Evolutionary conservation across 2,329 filamentous ascomycete species (phyloP), one percentile per base, ranked within the genome.

Genomic region (Delphinella strobiligena): DNA sequence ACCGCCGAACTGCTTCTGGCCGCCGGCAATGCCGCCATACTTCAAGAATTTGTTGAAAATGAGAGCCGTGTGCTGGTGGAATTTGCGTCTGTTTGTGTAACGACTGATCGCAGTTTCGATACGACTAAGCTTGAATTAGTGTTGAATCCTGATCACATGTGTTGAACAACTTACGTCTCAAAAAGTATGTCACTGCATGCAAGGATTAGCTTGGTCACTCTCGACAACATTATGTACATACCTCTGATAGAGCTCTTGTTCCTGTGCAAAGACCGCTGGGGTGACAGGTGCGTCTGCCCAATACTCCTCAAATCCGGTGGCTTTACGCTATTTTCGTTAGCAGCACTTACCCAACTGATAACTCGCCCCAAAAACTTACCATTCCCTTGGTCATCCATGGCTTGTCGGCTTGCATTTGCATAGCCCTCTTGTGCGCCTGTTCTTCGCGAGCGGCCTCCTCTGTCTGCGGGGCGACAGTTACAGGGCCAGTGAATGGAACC

Each of bases 71-170:
- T 75, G 66, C 10, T 66, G 59, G 43, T 82, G 74, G 43, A 94
- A 72, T 47, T 83, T 87, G 22, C 88, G 81, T 34, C 79, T 82
- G 27, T 74, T 69, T 45, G 82, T 77, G 62, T 80, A 98, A 11
- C 86, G 80, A 48, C 87, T 78, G 40, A 96, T 82, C 34, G 85
- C 91, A 18, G 79, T 73, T 54, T 95, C 80, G 31, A 96, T 85
- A 34, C 91, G 85, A 41, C 81, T 82, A 43, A 37, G 48, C 40
- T 68, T 63, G 8, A 14, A 16, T 41, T 19, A 41, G 34, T 29
- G 8, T 33, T 11, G 15, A 3, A 10, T 7, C 4, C 3, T 3
- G 4, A 4, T 12, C 16, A 31, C 2, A 17, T 31, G 10, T 8
- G 17, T 10, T 19, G 24, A 16, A 29, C 7, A 3, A 37, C 39